Evolutionary conservation across 768 basidiomycete genomes (phyloP), one percentile per base, ranked within the genome.

Genomic region (Lyophyllum decastes): DNA sequence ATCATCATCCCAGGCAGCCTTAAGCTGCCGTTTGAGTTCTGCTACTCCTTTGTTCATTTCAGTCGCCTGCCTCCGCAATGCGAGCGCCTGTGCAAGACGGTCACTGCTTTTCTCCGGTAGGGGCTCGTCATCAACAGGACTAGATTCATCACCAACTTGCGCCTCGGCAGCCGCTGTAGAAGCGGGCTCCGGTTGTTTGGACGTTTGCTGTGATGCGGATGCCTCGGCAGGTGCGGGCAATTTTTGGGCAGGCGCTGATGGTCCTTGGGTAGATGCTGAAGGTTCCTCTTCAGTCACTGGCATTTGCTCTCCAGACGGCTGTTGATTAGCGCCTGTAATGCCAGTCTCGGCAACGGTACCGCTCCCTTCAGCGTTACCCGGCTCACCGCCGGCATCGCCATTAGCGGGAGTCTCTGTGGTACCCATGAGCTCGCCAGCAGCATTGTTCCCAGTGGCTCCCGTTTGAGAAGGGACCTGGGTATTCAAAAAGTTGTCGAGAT

Each of bases 61-160:
- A 0, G 48, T 35, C 12, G 55, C 45, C 48, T 61, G 26, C 17
- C 52, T 60, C 11, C 62, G 49, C 12, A 64, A 40, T n/a, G 57
- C 26, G 1, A 66, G 48, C 35, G 55, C 56, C 12, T 43, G 43
- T 22, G 46, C 21, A 2, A 66, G 48, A 10, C 58, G 60, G 0
- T 54, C 60, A 9, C 11, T 40, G 16, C 27, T 43, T 8, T 30
- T 41, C 30, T 56, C 54, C 24, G 62, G 58, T 4, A 62, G 33
- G 10, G 53, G 41, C n/a, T 49, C 58, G 4, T 57, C 49, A 22
- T 54, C 55, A 8, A 33, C 51, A 17, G 30, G 24, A 25, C 25
- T n/a, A 21, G 53, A 33, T 30, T 51, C 40, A 21, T n/a, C 11
- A 8, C 8, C 26, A 19, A 11, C 38, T 41, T 16, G n/a, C 4